These are phyloP conservation scores for Kuraishia cidri DNA, from an alignment of 805 yeast genomes.

Conservation along the genomic window DNA sequence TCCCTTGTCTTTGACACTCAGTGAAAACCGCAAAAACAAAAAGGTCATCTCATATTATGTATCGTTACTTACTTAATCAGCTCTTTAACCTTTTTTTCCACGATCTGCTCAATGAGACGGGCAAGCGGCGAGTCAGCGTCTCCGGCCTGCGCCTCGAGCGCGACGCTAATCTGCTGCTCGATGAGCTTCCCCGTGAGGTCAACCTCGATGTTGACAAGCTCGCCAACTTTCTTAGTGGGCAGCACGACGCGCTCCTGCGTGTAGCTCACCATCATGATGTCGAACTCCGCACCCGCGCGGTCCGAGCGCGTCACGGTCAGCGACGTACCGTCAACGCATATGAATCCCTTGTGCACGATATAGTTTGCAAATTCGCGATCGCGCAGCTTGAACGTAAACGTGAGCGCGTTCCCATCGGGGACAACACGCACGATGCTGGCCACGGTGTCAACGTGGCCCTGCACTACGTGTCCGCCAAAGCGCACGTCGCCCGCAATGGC, in stretches of 20 bases:
- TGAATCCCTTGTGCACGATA: constrained; percentile 92
- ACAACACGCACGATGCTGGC: constrained; percentile 49
- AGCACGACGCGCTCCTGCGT: constrained; percentile 78
- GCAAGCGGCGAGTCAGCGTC: constrained; percentile 40
- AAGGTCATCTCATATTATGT: background rate
- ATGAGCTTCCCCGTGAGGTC: constrained; percentile 89
- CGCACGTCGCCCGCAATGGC: constrained; percentile 78
- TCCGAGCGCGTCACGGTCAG: constrained; percentile 81
- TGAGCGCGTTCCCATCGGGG: constrained; percentile 69
- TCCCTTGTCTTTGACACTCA: constrained; percentile 51
- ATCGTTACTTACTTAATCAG: constrained; percentile 1
- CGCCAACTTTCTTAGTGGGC: constrained; percentile 57
- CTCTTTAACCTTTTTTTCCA: constrained; percentile 30
- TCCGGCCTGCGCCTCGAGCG: constrained; percentile 43
- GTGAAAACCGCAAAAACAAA: background rate
- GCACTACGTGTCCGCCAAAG: constrained; percentile 96
- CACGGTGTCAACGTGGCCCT: constrained; percentile 92
- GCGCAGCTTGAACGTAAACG: constrained; percentile 64
- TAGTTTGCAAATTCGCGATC: constrained; percentile 56
- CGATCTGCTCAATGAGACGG: constrained; percentile 35
- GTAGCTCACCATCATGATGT: constrained; percentile 86
- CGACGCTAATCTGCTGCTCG: constrained; percentile 70
- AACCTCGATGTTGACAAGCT: constrained; percentile 81
- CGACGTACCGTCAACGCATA: constrained; percentile 88
- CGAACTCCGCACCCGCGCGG: constrained; percentile 44